Evolutionary conservation across 352 stramenopile species (phyloP).

Genomic region (Globisporangium cederbergense): DNA sequence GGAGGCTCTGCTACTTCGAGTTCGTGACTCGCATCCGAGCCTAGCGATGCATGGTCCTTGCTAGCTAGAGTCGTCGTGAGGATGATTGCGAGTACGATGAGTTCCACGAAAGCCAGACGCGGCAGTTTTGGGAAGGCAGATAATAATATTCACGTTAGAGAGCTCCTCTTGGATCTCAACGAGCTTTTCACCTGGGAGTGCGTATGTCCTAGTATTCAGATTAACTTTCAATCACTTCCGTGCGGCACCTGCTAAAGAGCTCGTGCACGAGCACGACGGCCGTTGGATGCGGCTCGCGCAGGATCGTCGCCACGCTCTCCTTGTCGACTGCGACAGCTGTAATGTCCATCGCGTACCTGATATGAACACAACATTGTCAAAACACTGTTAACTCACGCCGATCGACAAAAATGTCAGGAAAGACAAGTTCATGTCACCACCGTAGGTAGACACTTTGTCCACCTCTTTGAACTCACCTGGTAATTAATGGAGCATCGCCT

Average conservation of each 20-base stretch:
- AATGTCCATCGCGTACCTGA: constrained; percentile 48
- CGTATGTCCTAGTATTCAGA: too few species aligned
- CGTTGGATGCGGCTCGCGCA: constrained; percentile 41
- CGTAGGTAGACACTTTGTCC: background rate
- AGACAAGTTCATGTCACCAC: background rate
- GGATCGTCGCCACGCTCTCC: constrained; percentile 26
- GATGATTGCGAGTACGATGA: too few species aligned
- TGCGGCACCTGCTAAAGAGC: constrained; percentile 40
- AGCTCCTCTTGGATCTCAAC: background rate
- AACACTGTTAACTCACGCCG: background rate
- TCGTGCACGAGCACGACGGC: constrained; percentile 40
- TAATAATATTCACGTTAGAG: too few species aligned
- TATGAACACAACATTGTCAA: background rate
- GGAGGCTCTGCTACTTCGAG: too few species aligned
- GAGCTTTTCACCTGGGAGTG: background rate
- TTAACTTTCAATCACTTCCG: constrained; percentile 14
- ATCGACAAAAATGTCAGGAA: background rate
- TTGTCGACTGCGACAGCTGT: constrained; percentile 39
- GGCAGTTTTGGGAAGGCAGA: too few species aligned
- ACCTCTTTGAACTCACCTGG: constrained; percentile 6
- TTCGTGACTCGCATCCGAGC: too few species aligned
- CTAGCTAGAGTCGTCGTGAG: too few species aligned
- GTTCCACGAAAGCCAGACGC: too few species aligned
- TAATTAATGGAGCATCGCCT: constrained; percentile 42
- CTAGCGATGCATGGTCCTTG: too few species aligned